These are phyloP conservation scores for Penicillium bialowiezense DNA, from an alignment of 495 filamentous ascomycete species.

Conservation along the genomic window DNA sequence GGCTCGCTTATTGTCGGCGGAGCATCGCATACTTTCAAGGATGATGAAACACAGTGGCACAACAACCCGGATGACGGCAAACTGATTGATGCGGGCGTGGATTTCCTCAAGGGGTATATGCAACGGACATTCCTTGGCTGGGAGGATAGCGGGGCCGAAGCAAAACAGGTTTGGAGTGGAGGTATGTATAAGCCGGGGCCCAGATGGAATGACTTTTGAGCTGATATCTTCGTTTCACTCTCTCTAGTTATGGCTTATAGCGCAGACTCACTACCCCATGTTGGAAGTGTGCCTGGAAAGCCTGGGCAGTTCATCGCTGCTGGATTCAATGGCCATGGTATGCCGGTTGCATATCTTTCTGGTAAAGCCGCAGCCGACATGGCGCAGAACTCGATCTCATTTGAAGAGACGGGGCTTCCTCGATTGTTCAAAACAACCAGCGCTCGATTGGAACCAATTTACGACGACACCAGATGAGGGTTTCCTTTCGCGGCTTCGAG, in stretches of 20 bases:
- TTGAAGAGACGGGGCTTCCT: slow-evolving; percentile 39
- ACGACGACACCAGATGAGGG: slow-evolving; percentile 6
- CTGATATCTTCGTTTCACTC: not conserved
- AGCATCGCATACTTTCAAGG: slow-evolving; percentile 44
- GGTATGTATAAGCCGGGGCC: slow-evolving; percentile 19
- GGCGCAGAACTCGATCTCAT: slow-evolving; percentile 27
- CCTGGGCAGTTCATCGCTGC: slow-evolving; percentile 46
- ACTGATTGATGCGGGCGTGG: slow-evolving; percentile 57
- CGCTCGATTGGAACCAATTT: slow-evolving; percentile 20
- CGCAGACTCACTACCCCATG: slow-evolving; percentile 44
- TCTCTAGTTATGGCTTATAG: slow-evolving; percentile 43
- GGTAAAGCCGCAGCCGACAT: slow-evolving; percentile 48
- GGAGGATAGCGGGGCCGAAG: slow-evolving; percentile 42
- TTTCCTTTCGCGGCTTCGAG: no score
- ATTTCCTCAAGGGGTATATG: slow-evolving; percentile 55
- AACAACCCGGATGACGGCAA: slow-evolving; percentile 44
- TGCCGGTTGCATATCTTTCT: slow-evolving; percentile 47
- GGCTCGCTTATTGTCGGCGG: slow-evolving; percentile 73
- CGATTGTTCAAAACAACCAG: slow-evolving; percentile 37
- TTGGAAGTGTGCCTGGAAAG: slow-evolving; percentile 46
- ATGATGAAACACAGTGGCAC: slow-evolving; percentile 58
- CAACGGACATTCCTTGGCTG: slow-evolving; percentile 46
- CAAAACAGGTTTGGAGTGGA: slow-evolving; percentile 51
- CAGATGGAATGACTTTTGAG: no score
- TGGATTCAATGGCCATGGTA: slow-evolving; percentile 57